Base-by-base conservation (phyloP, 192 early-diverging fungal species). In the Podila epicladia region DNA sequence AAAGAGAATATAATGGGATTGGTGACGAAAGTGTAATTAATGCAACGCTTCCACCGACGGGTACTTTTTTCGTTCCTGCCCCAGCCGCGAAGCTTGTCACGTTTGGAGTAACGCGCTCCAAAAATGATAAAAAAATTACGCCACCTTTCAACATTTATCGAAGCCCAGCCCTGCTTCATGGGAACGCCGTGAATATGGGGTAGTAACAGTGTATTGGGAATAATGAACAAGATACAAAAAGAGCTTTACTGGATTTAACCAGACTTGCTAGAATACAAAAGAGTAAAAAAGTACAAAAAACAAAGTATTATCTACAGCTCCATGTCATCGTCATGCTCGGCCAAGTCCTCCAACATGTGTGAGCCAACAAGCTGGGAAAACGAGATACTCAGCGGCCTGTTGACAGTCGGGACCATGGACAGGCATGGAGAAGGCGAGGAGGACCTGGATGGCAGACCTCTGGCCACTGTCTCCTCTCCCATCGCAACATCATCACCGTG, bases 311-410 rank as follows among this genome's bases (percentile, higher is more conserved):
- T 28, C 2, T 32, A 80, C 17, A 80, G 71, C 51, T 80, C 77
- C 77, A 80, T 80, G 49, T 80, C 77, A 17, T 80, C 77, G 9
- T 80, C 77, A 19, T 72, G 71, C 51, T 79, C 76, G 9, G 77
- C 31, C 17, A 80, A 45, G 22, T 80, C 62, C 20, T 65, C 77
- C 19, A 80, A 57, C 66, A 72, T 71, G 13, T 69, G 72, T 9
- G 71, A 29, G 0, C 71, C 77, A 19, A 61, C 33, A 22, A 80
- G 55, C 26, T 80, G 70, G 15, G 77, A 80, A 38, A 80, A 73
- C 11, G 77, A 73, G 6, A 80, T 69, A 17, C 77, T 80, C 9
- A 80, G 58, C 0, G 77, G 77, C 17, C 77, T 50, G 11, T 71
- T 57, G 45, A 80, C 37, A 12, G 70, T 73, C 9, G 70, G 77